Conservation (phyloP, 208 protist genomes). For the Leishmania martiniquensis region DNA sequence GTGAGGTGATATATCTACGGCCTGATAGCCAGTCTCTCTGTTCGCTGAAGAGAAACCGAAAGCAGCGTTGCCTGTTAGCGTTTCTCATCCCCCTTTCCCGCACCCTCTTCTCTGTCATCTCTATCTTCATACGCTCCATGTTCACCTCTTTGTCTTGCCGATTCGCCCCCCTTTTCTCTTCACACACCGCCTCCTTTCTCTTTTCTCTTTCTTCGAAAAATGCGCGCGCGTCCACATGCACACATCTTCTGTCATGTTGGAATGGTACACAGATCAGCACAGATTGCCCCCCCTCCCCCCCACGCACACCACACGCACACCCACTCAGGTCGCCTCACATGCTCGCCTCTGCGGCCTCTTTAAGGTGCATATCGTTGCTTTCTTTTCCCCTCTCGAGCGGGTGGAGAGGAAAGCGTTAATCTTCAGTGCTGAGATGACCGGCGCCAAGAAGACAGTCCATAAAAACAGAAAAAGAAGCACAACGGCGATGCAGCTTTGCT, state of each 20-base stretch:
- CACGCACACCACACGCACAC: no score
- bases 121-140: slow-evolving; percentile 2
- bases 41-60: neutral
- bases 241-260: neutral
- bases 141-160: neutral
- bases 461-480: no score
- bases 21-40: neutral
- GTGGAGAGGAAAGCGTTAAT: no score
- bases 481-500: no score
- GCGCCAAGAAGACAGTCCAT: no score
- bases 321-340: no score
- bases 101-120: slow-evolving; percentile 1
- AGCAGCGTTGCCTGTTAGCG: neutral
- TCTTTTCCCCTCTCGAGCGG: no score
- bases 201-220: neutral
- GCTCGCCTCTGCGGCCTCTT: no score
- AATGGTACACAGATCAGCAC: no score
- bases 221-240: neutral
- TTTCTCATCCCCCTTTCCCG: neutral
- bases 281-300: no score
- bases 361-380: no score
- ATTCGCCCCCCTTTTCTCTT: neutral
- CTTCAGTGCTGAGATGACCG: no score
- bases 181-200: neutral
- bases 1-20: neutral